Conservation (phyloP, 192 early-diverging fungal species). For the Geranomyces michiganensis region DNA sequence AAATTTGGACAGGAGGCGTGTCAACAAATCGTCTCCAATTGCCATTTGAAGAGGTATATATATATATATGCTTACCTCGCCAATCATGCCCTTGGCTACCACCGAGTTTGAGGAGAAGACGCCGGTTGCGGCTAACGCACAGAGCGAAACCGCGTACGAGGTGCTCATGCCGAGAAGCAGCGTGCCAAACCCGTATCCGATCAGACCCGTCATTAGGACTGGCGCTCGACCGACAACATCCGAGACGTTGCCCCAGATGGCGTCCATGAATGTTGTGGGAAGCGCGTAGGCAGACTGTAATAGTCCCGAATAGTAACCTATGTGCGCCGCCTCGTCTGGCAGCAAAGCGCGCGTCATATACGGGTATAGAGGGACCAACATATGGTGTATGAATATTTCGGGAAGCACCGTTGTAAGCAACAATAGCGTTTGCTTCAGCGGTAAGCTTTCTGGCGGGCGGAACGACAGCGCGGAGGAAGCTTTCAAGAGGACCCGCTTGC, state of each 20-base stretch:
- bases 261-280: conserved; percentile 45
- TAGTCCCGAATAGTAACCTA: conserved; percentile 44
- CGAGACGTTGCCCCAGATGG: conserved; percentile 42
- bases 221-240: conserved; percentile 46
- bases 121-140: conserved; percentile 39
- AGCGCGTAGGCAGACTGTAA: conserved; percentile 43
- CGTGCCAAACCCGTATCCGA: conserved; percentile 42
- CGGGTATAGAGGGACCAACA: conserved; percentile 47
- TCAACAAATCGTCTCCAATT: no score
- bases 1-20: no score
- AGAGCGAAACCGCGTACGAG: conserved; percentile 24
- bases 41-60: not conserved
- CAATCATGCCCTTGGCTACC: conserved; percentile 53
- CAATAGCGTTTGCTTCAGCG: conserved; percentile 18
- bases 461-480: not conserved
- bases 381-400: conserved; percentile 43
- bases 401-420: conserved; percentile 26
- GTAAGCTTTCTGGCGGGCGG: not conserved
- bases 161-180: conserved; percentile 43
- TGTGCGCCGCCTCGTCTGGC: conserved; percentile 18
- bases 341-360: conserved; percentile 45
- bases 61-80: conserved; percentile 17
- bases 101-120: conserved; percentile 42
- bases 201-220: conserved; percentile 36
- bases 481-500: no score